phyloP scores from a whole-genome alignment of 257 asterid genomes.

The Ilex asprella region DNA sequence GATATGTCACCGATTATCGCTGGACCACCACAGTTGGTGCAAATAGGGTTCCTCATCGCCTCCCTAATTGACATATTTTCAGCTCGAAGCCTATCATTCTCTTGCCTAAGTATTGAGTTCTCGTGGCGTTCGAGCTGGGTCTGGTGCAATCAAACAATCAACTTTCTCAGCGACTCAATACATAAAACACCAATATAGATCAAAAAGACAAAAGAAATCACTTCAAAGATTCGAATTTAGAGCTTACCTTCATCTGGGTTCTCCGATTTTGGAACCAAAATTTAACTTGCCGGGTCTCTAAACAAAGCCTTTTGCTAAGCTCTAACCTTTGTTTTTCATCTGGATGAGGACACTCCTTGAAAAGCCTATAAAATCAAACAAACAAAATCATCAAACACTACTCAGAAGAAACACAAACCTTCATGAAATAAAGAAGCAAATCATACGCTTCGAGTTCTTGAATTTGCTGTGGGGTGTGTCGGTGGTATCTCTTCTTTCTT shows the following conservation, averaged over 20 bases:
- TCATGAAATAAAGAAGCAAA: not conserved
- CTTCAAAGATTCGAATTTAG: not conserved
- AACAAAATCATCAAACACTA: not conserved
- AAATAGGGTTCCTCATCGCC: slow-evolving; percentile 49
- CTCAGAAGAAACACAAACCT: slow-evolving; percentile 2
- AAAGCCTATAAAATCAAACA: slow-evolving; percentile 35
- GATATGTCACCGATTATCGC: slow-evolving; percentile 51
- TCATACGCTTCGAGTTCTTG: slow-evolving; percentile 88
- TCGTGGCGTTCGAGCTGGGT: slow-evolving; percentile 56
- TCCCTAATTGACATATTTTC: slow-evolving; percentile 55
- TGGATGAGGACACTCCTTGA: slow-evolving; percentile 97
- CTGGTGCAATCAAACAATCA: slow-evolving; percentile 24
- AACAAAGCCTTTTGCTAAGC: slow-evolving; percentile 69
- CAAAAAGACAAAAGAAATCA: not conserved
- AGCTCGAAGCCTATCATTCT: slow-evolving; percentile 45
- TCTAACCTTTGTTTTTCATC: slow-evolving; percentile 93
- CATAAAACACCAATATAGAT: not conserved
- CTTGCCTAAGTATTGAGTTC: slow-evolving; percentile 46
- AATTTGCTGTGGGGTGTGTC: slow-evolving; percentile 98
- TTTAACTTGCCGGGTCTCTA: slow-evolving; percentile 85
- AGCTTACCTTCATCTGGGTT: slow-evolving; percentile 91
- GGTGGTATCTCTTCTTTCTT: slow-evolving; percentile 85
- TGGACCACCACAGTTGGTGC: slow-evolving; percentile 51
- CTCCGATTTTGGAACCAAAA: slow-evolving; percentile 95
- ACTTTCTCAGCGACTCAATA: slow-evolving; percentile 1